These are phyloP conservation scores for Ammopiptanthus mongolicus DNA, from an alignment of 306 rosid genomes.

Conservation along the genomic window DNA sequence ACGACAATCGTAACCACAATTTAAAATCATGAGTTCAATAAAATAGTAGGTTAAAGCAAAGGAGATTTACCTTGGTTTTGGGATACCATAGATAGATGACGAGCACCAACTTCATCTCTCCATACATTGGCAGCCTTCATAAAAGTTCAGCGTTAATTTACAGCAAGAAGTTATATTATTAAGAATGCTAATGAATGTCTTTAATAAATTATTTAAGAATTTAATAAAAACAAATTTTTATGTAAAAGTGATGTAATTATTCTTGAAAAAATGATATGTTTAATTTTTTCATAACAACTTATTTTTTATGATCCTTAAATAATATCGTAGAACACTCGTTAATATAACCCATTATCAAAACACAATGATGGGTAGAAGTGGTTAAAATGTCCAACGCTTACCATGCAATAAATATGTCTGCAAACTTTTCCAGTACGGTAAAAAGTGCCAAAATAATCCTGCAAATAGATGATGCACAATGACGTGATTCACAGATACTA, in stretches of 20 bases:
- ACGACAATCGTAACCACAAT: too few species aligned
- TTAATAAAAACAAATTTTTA: too few species aligned
- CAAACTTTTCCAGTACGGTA: constrained; percentile 61
- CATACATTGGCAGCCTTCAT: constrained; percentile 84
- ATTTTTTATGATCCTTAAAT: too few species aligned
- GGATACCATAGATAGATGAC: constrained; percentile 87
- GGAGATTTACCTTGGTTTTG: constrained; percentile 56
- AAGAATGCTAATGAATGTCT: too few species aligned
- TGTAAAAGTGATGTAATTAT: too few species aligned
- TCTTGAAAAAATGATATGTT: too few species aligned
- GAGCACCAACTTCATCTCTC: constrained; percentile 67
- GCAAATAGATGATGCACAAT: constrained; percentile 7
- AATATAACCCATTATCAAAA: too few species aligned
- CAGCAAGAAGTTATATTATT: neutral
- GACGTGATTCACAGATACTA: neutral
- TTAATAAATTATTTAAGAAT: too few species aligned
- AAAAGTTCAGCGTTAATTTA: constrained; percentile 3
- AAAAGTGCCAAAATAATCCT: constrained; percentile 84
- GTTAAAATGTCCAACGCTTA: constrained; percentile 1
- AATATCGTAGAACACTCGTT: too few species aligned
- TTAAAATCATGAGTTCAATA: too few species aligned
- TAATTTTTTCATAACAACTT: too few species aligned
- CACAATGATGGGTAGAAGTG: neutral
- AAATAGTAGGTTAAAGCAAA: too few species aligned
- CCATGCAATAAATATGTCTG: constrained; percentile 70